Evolutionary conservation across 1,284 basidiomycete genomes (phyloP).

Genomic region (Sporisorium sorghi): DNA sequence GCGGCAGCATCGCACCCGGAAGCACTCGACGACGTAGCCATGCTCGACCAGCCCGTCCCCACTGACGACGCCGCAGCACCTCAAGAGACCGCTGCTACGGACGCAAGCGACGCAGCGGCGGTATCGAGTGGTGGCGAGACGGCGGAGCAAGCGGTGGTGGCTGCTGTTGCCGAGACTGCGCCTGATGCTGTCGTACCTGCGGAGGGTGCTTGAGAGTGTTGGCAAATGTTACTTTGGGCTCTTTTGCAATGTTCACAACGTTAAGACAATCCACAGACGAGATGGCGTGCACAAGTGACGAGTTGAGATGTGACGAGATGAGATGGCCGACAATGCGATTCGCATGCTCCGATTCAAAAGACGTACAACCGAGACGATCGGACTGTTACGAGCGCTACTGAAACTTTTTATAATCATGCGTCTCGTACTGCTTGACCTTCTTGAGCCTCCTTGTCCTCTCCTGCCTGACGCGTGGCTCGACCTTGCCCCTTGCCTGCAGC

Average conservation of each 20-base stretch:
- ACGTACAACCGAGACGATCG: too few relatives aligned
- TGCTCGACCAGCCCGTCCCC: constrained; percentile 11
- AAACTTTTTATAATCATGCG: constrained; percentile 55
- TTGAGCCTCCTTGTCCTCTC: constrained; percentile 15
- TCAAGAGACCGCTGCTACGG: neutral
- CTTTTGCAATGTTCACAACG: neutral
- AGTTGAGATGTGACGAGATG: neutral
- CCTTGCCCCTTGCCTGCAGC: constrained; percentile 80
- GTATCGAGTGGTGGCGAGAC: constrained; percentile 1
- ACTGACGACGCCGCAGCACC: neutral
- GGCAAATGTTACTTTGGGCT: neutral
- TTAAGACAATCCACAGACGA: neutral
- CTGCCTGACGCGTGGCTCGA: constrained; percentile 76
- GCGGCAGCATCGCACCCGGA: constrained; percentile 8
- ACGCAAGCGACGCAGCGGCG: neutral
- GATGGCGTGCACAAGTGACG: neutral
- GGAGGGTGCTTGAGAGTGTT: neutral
- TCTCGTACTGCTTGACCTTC: constrained; percentile 45
- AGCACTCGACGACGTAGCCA: constrained; percentile 9
- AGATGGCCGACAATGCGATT: too few relatives aligned
- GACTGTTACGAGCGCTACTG: constrained; percentile 11
- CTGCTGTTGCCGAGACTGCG: constrained; percentile 2
- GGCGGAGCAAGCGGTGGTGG: neutral
- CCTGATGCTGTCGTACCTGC: neutral
- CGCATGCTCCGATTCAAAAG: neutral